phyloP scores from a whole-genome alignment of 2,329 filamentous ascomycete species.

The Arthrobotrys conoides region DNA sequence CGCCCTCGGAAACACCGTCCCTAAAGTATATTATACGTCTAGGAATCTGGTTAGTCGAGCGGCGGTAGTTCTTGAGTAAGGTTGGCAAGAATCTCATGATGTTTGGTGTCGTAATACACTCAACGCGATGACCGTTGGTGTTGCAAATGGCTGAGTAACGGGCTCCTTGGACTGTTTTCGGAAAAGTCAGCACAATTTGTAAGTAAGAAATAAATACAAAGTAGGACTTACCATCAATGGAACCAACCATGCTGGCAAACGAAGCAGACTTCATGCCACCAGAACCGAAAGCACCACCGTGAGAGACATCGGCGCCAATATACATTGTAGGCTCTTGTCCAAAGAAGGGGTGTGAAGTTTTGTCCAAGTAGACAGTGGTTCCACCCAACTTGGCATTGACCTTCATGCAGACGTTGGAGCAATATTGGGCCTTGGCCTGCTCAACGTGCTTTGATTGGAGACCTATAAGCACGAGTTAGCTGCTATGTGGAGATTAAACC shows the following conservation, averaged over 20 bases:
- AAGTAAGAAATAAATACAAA: not conserved
- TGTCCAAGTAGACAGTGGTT: conserved; percentile 73
- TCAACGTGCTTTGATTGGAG: conserved; percentile 79
- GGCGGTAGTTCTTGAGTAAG: conserved; percentile 69
- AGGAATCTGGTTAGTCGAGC: conserved; percentile 77
- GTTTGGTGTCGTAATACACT: conserved; percentile 81
- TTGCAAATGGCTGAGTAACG: conserved; percentile 84
- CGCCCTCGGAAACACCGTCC: conserved; percentile 89
- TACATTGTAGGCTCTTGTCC: conserved; percentile 79
- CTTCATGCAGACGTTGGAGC: conserved; percentile 96
- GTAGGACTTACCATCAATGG: conserved; percentile 62
- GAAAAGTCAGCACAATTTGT: conserved; percentile 66
- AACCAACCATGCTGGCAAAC: conserved; percentile 79
- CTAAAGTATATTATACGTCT: conserved; percentile 90
- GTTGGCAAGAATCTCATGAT: conserved; percentile 76
- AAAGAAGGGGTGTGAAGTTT: conserved; percentile 66
- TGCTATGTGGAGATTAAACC: not conserved
- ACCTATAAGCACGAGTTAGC: conserved; percentile 68
- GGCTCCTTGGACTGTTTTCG: conserved; percentile 79
- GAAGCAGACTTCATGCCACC: conserved; percentile 74
- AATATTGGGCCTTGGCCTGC: conserved; percentile 83
- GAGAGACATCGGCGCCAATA: conserved; percentile 91
- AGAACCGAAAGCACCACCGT: conserved; percentile 76
- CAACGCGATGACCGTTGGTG: conserved; percentile 84
- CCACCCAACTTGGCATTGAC: conserved; percentile 96